phyloP scores from a whole-genome alignment of 352 stramenopile species.

The Phytophthora fragariae region DNA sequence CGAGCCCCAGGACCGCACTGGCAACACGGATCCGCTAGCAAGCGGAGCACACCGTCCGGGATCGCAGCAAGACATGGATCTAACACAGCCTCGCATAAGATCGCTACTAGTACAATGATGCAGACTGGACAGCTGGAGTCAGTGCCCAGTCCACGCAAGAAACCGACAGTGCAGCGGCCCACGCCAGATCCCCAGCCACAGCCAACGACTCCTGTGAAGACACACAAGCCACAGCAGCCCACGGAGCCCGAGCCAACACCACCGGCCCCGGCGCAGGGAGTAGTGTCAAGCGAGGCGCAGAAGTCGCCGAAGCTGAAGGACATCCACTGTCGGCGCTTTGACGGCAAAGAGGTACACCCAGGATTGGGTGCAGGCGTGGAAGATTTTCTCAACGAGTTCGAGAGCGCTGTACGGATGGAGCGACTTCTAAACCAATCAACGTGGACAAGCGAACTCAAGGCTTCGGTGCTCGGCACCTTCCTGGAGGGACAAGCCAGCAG shows the following conservation, averaged over 20 bases:
- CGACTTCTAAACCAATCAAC: slow-evolving; percentile 7
- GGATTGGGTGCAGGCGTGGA: slow-evolving; percentile 1
- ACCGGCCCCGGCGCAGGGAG: neutral
- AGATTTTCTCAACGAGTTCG: slow-evolving; percentile 10
- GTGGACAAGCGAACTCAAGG: slow-evolving; percentile 7
- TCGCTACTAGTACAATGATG: too few relatives aligned
- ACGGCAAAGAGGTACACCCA: slow-evolving; percentile 11
- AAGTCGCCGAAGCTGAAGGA: slow-evolving; percentile 12
- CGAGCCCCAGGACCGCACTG: neutral
- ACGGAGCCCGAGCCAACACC: neutral
- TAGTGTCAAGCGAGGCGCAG: neutral
- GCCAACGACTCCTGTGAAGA: too few relatives aligned
- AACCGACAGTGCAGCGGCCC: neutral
- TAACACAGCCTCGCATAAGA: too few relatives aligned
- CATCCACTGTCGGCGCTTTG: slow-evolving; percentile 14
- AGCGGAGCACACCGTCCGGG: neutral
- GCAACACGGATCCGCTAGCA: neutral
- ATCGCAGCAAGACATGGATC: too few relatives aligned
- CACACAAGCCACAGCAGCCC: neutral
- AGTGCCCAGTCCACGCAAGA: too few relatives aligned
- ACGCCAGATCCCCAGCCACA: neutral
- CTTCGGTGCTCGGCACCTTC: slow-evolving; percentile 15
- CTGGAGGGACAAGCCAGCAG: slow-evolving; percentile 5
- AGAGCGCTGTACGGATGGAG: slow-evolving; percentile 11
- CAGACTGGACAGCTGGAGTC: too few relatives aligned